phyloP scores from a whole-genome alignment of 2,329 filamentous ascomycete species.

The Colletotrichum sansevieriae region DNA sequence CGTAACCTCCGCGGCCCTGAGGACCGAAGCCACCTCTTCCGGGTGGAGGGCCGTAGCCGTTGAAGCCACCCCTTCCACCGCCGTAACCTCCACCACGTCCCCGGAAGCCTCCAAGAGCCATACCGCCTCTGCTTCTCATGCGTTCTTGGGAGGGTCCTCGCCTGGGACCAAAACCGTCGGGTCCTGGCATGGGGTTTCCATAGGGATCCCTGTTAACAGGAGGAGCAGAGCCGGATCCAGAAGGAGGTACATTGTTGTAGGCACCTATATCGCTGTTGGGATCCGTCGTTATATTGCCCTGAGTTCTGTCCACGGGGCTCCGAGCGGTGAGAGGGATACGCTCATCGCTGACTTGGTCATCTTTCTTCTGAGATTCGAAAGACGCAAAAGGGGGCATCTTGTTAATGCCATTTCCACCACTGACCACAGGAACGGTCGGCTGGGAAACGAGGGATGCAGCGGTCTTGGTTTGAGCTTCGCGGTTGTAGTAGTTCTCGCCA shows the following conservation, averaged over 20 bases:
- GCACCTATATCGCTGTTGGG: conserved; percentile 52
- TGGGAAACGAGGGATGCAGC: conserved; percentile 60
- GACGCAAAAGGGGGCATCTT: conserved; percentile 70
- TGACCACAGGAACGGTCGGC: conserved; percentile 70
- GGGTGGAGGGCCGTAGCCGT: conserved; percentile 32
- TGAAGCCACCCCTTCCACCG: conserved; percentile 60
- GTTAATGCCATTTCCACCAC: conserved; percentile 67
- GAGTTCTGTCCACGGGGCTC: conserved; percentile 71
- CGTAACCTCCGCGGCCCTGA: conserved; percentile 50
- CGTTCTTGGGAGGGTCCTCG: conserved; percentile 62
- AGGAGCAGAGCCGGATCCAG: conserved; percentile 56
- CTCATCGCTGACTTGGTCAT: conserved; percentile 75
- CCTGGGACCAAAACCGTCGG: conserved; percentile 61
- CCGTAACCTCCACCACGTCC: conserved; percentile 55
- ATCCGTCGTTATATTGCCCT: conserved; percentile 58
- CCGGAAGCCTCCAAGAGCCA: conserved; percentile 58
- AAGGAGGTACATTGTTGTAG: conserved; percentile 46
- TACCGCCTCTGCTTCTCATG: conserved; percentile 67
- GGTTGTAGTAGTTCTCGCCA: conserved; percentile 89
- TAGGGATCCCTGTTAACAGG: conserved; percentile 69
- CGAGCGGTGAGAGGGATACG: conserved; percentile 76
- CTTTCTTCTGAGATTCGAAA: conserved; percentile 76
- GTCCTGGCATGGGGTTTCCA: conserved; percentile 66
- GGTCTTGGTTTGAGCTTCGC: conserved; percentile 69
- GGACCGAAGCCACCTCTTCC: conserved; percentile 62